Base-by-base conservation (phyloP, 345 rosid species). In the Salix koriyanagi region DNA sequence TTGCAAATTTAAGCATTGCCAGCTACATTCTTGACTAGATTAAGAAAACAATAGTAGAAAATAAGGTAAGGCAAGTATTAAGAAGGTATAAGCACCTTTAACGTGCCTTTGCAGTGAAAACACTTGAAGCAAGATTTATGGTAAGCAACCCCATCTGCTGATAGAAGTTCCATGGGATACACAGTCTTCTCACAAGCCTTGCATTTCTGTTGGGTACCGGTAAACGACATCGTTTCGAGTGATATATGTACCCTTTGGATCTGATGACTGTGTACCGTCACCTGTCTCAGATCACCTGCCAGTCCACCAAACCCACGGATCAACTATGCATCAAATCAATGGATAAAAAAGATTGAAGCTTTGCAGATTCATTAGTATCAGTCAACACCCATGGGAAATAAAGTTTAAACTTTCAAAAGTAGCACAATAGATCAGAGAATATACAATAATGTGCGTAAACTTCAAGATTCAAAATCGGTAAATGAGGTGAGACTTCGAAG, bases 121-220 rank as follows among this genome's bases (percentile, higher is more conserved):
- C 98, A 96, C 74, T 88, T 96, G 88, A 96, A 96, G 89, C 98
- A 96, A 79, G 97, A 84, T 79, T 92, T 96, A 69, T 96, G 99
- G 80, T 88, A 96, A 41, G 91, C 79, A 69, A 92, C 85, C 60
- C 99, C 99, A 81, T 96, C 99, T 0, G 97, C 97, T 15, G 98
- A 92, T 46, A 94, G 81, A 76, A 91, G 93, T 76, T 96, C 99
- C 75, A 96, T 89, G 1, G 97, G 95, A 77, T 96, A 96, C 70
- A 96, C 99, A 12, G 99, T 96, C 93, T 92, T 96, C 80, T 88
- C 97, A 61, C 99, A 96, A 37, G 92, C 94, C 87, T 87, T 92
- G 88, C 99, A 96, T 85, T 94, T 96, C 87, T 92, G 90, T 78
- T 90, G 97, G 62, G 99, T 96, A 70, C 99, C 99, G 13, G 84